These are phyloP conservation scores for Symbiodinium natans DNA, from an alignment of 73 alveolate species.

Conservation along the genomic window DNA sequence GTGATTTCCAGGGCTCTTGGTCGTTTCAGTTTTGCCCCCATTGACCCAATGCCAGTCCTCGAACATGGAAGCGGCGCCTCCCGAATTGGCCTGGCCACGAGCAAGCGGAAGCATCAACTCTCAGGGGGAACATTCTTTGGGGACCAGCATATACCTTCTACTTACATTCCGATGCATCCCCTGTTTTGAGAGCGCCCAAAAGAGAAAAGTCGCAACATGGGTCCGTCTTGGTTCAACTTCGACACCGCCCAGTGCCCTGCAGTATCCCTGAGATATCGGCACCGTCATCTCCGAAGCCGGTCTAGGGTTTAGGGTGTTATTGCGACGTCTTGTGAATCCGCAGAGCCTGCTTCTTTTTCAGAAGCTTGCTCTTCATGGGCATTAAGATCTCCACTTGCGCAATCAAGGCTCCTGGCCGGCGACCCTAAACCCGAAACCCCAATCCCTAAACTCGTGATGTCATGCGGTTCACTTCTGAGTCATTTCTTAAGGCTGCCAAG, in stretches of 20 bases:
- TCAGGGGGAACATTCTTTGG: background rate
- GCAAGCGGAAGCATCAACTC: background rate
- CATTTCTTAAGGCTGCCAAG: too few relatives aligned
- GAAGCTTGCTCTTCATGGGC: constrained; percentile 79
- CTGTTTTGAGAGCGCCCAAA: too few relatives aligned
- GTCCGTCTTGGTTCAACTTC: too few relatives aligned
- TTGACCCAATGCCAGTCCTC: background rate
- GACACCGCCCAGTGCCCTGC: background rate
- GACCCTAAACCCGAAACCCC: too few relatives aligned
- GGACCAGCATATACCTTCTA: background rate
- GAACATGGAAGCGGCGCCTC: background rate
- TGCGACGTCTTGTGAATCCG: too few relatives aligned
- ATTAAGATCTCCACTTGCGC: constrained; percentile 87
- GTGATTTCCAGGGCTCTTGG: too few relatives aligned
- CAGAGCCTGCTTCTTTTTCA: constrained; percentile 34
- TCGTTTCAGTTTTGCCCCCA: too few relatives aligned
- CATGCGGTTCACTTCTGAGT: background rate
- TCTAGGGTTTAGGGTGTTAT: too few relatives aligned
- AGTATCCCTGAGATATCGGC: background rate
- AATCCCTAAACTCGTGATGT: background rate
- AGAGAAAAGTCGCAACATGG: too few relatives aligned
- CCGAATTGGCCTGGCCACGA: background rate
- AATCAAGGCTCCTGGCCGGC: constrained; percentile 59
- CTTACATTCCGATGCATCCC: too few relatives aligned
- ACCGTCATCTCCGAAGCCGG: too few relatives aligned